Percentiles rank a stretch among this genome's conserved stretches.
Evolutionary conservation across 2,329 filamentous ascomycete species (phyloP).

Genomic region (Aspergillus sp.): DNA sequence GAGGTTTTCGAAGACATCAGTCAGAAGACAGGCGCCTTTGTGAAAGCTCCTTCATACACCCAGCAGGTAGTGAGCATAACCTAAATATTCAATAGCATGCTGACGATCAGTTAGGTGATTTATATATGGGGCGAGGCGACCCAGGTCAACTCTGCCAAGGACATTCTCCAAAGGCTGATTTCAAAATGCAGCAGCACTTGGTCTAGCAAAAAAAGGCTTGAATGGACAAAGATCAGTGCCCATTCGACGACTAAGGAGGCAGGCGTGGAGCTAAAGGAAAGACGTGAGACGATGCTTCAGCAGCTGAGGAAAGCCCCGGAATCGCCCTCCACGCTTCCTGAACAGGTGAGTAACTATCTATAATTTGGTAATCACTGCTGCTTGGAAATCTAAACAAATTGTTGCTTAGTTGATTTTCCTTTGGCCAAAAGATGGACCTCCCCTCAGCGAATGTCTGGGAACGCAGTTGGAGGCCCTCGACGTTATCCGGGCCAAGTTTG

Average conservation of each 20-base stretch:
- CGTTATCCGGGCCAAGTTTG: constrained; percentile 32
- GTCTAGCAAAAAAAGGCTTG: constrained; percentile 11
- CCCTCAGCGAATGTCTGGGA: constrained; percentile 35
- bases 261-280: constrained; percentile 15
- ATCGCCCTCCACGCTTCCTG: constrained; percentile 12
- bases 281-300: constrained; percentile 15
- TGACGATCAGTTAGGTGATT: constrained; percentile 11
- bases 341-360: constrained; percentile 15
- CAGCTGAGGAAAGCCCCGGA: constrained; percentile 20
- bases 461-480: constrained; percentile 38
- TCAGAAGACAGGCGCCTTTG: constrained; percentile 18
- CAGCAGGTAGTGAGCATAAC: constrained; percentile 13
- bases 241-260: constrained; percentile 20
- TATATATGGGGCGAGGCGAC: constrained; percentile 19
- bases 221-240: constrained; percentile 18
- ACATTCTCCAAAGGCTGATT: constrained; percentile 12
- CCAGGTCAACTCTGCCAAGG: constrained; percentile 17
- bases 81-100: neutral
- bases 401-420: constrained; percentile 30
- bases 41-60: constrained; percentile 17
- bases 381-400: constrained; percentile 1
- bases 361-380: neutral
- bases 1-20: constrained; percentile 21
- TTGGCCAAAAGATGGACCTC: constrained; percentile 39
- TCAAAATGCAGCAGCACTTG: constrained; percentile 9